A percentile compares a stretch with the other conserved stretches of the same genome.
Evolutionary conservation across 345 rosid species (phyloP).

Genomic region (Corymbia maculata): DNA sequence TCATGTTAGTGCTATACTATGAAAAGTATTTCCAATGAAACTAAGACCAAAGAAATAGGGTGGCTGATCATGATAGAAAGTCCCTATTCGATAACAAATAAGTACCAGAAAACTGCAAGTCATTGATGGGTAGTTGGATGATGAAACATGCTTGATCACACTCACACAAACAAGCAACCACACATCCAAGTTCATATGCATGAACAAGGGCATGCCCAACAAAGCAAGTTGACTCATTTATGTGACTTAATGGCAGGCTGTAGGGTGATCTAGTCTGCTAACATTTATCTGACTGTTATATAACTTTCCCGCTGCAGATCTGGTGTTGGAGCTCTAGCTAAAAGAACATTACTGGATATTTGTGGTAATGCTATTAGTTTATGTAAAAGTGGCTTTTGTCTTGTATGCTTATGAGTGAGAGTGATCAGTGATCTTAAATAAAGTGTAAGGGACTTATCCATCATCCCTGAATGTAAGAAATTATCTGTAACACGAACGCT

Average conservation of each 20-base stretch:
- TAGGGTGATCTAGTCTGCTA: not conserved
- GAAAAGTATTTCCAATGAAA: not conserved
- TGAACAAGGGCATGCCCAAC: not conserved
- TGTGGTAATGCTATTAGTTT: not conserved
- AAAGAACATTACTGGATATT: not conserved
- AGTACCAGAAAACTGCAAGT: not conserved
- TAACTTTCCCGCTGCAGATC: conserved; percentile 37
- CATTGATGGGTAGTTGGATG: not conserved
- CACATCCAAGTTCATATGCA: not conserved
- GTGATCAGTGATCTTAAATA: not conserved
- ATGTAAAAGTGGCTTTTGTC: not conserved
- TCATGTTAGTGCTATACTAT: not conserved
- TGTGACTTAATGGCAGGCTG: not conserved
- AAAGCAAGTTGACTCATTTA: not conserved
- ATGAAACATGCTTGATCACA: not conserved
- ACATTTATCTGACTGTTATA: conserved; percentile 6
- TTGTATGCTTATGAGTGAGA: not conserved
- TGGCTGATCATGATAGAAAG: not conserved
- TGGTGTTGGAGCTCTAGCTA: conserved; percentile 86
- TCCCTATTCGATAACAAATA: not conserved
- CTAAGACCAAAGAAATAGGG: not conserved
- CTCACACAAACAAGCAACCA: not conserved
- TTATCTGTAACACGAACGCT: not conserved
- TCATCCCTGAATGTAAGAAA: not conserved
- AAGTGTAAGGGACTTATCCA: not conserved